phyloP scores from a whole-genome alignment of 257 asterid species.

The Cruciata laevipes region DNA sequence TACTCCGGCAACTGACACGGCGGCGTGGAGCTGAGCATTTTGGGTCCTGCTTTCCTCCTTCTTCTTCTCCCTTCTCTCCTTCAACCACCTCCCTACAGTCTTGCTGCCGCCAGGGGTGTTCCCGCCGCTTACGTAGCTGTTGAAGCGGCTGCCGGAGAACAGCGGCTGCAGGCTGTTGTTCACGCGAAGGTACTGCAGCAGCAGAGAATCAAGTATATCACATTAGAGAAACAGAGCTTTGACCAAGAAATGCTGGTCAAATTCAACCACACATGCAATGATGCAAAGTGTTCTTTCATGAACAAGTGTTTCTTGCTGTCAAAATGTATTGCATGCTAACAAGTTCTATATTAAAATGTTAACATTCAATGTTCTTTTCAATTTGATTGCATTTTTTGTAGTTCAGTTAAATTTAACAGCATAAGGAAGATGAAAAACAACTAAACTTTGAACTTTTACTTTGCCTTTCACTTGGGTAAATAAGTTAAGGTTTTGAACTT shows the following conservation, averaged over 20 bases:
- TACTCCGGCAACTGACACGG: slow-evolving; percentile 85
- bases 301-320: neutral
- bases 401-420: neutral
- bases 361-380: too few species aligned
- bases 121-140: slow-evolving; percentile 36
- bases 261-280: too few species aligned
- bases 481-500: neutral
- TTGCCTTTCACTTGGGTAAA: neutral
- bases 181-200: slow-evolving; percentile 70
- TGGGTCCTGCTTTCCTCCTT: slow-evolving; percentile 88
- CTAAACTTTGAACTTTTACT: neutral
- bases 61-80: slow-evolving; percentile 89
- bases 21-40: slow-evolving; percentile 88
- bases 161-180: slow-evolving; percentile 88
- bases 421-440: too few species aligned
- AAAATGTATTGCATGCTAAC: neutral
- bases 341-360: neutral
- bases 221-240: neutral
- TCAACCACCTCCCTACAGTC: slow-evolving; percentile 93
- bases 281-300: neutral
- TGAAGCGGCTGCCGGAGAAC: slow-evolving; percentile 59
- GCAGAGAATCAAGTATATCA: neutral
- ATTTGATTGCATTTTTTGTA: neutral
- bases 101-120: slow-evolving; percentile 82
- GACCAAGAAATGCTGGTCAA: neutral